phyloP scores from a whole-genome alignment of 768 basidiomycete species.

The Amanita rubescens region DNA sequence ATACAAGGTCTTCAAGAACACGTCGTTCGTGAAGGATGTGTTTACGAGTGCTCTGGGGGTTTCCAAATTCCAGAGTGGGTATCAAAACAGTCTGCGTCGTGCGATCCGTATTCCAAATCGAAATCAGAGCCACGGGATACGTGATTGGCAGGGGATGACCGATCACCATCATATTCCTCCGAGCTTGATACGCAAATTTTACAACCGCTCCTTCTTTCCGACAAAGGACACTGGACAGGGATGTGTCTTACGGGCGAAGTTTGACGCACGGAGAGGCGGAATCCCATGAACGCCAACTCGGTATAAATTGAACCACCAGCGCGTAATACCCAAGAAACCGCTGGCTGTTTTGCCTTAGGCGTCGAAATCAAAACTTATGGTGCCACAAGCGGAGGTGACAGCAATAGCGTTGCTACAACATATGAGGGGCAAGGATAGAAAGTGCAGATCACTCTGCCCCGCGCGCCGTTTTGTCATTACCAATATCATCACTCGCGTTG shows the following conservation, averaged over 20 bases:
- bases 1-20: constrained; percentile 98
- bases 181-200: constrained; percentile 98
- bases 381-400: constrained; percentile 62
- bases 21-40: constrained; percentile 97
- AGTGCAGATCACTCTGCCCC: no score
- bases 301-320: constrained; percentile 77
- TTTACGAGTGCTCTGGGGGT: constrained; percentile 90
- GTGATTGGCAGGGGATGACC: background rate
- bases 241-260: constrained; percentile 97
- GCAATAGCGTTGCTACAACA: constrained; percentile 90
- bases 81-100: constrained; percentile 89
- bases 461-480: no score
- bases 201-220: constrained; percentile 82
- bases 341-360: constrained; percentile 88
- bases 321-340: constrained; percentile 80
- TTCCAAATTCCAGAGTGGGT: constrained; percentile 97
- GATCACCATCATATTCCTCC: constrained; percentile 86
- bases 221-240: constrained; percentile 81
- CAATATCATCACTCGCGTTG: no score
- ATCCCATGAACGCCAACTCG: constrained; percentile 77
- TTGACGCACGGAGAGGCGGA: constrained; percentile 78
- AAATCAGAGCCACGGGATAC: constrained; percentile 2
- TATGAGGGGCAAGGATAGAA: constrained; percentile 90
- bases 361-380: constrained; percentile 83
- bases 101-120: constrained; percentile 92